Conservation (phyloP, 1,139 yeast species). For the Hansenula sp. region DNA sequence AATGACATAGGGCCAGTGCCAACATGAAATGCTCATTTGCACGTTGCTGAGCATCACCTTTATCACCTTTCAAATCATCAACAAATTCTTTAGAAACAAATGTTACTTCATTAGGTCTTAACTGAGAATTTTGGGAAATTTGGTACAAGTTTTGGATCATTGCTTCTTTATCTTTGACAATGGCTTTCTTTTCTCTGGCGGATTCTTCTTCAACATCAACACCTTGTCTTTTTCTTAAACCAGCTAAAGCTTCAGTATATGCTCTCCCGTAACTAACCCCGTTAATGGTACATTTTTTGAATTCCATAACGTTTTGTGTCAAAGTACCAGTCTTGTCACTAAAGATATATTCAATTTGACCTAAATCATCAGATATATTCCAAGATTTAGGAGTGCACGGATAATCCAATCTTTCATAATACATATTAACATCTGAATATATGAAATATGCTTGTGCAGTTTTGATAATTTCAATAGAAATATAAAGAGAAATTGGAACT, state of each 20-base stretch:
- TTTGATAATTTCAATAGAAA: conserved; percentile 91
- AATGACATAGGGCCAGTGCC: conserved; percentile 86
- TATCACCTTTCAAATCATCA: conserved; percentile 45
- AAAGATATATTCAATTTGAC: conserved; percentile 93
- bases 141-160: conserved; percentile 59
- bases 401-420: conserved; percentile 78
- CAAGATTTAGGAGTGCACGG: conserved; percentile 97
- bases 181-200: conserved; percentile 56
- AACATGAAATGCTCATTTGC: conserved; percentile 79
- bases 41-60: conserved; percentile 53
- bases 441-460: conserved; percentile 93
- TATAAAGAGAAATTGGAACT: conserved; percentile 93
- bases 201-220: conserved; percentile 70
- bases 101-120: conserved; percentile 60
- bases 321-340: conserved; percentile 97
- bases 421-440: conserved; percentile 83
- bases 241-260: conserved; percentile 93
- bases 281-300: conserved; percentile 84
- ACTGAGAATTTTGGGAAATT: conserved; percentile 49
- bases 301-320: conserved; percentile 96
- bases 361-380: conserved; percentile 96
- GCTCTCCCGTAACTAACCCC: conserved; percentile 92
- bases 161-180: conserved; percentile 54
- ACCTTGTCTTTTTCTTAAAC: conserved; percentile 86
- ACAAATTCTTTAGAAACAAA: conserved; percentile 72